Percentiles rank a stretch among this genome's conserved stretches.
These are phyloP conservation scores for Hyparrhenia diplandra DNA, from an alignment of 176 grass and related monocot species.

Conservation along the genomic window DNA sequence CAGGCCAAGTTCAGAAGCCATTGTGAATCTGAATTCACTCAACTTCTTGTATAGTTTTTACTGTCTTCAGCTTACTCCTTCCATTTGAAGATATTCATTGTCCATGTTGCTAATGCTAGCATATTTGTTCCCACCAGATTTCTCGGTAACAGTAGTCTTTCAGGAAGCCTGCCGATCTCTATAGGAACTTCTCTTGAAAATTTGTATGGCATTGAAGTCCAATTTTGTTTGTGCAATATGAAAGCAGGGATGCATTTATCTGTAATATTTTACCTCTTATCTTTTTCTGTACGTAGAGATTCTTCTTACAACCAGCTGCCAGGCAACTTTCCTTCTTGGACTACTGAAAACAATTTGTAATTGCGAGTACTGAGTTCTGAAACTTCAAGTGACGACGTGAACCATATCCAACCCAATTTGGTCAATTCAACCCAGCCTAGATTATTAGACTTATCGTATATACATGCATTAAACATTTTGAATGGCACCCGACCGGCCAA, in stretches of 20 bases:
- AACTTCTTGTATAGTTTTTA: constrained; percentile 40
- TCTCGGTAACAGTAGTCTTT: constrained; percentile 85
- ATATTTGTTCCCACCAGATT: constrained; percentile 37
- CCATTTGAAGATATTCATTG: neutral
- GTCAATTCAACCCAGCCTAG: neutral
- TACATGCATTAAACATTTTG: neutral
- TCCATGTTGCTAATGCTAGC: constrained; percentile 4
- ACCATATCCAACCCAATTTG: neutral
- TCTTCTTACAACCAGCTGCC: constrained; percentile 90
- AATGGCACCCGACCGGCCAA: no score
- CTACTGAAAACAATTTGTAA: constrained; percentile 36
- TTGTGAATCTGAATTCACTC: constrained; percentile 48
- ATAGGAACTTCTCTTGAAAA: constrained; percentile 38
- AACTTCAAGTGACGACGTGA: neutral
- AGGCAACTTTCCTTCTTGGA: constrained; percentile 80
- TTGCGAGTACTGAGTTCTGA: constrained; percentile 48
- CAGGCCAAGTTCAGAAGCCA: constrained; percentile 50
- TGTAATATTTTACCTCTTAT: neutral
- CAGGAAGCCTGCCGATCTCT: constrained; percentile 61
- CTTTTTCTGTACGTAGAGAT: constrained; percentile 57
- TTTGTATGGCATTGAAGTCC: constrained; percentile 40
- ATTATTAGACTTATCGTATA: constrained; percentile 1
- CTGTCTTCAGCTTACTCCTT: constrained; percentile 3
- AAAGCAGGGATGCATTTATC: neutral
- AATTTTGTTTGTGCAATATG: constrained; percentile 8